Evolutionary conservation across 768 basidiomycete genomes (phyloP).

Genomic region (Naganishia kalamii): DNA sequence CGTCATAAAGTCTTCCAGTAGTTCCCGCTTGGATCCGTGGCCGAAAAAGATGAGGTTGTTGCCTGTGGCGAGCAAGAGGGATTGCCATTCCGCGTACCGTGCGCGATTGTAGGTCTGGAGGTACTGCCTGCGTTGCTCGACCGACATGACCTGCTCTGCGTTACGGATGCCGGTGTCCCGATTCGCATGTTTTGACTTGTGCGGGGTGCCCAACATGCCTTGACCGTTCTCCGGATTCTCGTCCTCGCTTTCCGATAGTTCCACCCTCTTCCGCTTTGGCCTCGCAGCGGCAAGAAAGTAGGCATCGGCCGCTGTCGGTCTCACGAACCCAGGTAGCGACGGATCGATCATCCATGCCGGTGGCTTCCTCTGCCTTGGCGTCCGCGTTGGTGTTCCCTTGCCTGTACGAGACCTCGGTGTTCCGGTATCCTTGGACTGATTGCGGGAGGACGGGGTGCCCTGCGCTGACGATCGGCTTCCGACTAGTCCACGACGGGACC

Average conservation of each 20-base stretch:
- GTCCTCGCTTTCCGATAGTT: constrained; percentile 27
- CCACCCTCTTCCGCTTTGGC: constrained; percentile 52
- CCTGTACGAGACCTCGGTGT: neutral
- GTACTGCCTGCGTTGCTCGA: neutral
- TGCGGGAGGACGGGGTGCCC: constrained; percentile 12
- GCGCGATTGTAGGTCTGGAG: neutral
- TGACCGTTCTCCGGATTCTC: constrained; percentile 38
- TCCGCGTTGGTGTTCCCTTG: constrained; percentile 14
- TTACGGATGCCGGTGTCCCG: neutral
- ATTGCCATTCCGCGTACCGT: constrained; percentile 7
- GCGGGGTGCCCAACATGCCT: neutral
- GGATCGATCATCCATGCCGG: constrained; percentile 16
- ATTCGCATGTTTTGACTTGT: neutral
- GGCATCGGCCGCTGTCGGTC: constrained; percentile 70
- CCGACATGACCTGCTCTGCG: constrained; percentile 2
- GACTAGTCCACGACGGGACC: constrained; percentile 4
- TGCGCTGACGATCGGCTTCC: neutral
- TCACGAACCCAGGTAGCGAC: constrained; percentile 47
- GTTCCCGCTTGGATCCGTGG: constrained; percentile 72
- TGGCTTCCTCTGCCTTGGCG: neutral
- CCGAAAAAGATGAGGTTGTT: constrained; percentile 88
- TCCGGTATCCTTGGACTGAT: neutral
- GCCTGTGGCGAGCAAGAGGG: constrained; percentile 47
- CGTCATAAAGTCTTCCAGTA: constrained; percentile 69
- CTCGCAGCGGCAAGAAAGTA: constrained; percentile 58